A percentile compares a stretch with the other conserved stretches of the same genome.
Conservation (phyloP, 164 flowering plant genomes). For the Liquidambar formosana region DNA sequence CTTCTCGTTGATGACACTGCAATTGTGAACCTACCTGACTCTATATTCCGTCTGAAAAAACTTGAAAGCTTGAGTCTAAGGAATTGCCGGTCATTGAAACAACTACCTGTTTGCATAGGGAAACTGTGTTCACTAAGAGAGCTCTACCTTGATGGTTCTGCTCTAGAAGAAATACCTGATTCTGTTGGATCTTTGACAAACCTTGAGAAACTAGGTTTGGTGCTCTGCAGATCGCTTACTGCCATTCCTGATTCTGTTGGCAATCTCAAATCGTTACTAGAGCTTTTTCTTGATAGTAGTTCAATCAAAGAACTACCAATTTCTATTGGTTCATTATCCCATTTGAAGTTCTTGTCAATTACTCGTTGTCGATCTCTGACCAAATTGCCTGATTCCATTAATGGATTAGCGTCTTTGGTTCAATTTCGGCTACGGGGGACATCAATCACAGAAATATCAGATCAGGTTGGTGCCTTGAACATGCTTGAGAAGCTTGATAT, state of each 20-base stretch:
- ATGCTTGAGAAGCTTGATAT: slow-evolving; percentile 34
- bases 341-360: slow-evolving; percentile 32
- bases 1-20: slow-evolving; percentile 41
- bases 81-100: slow-evolving; percentile 27
- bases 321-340: slow-evolving; percentile 32
- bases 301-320: slow-evolving; percentile 35
- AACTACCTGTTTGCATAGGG: slow-evolving; percentile 33
- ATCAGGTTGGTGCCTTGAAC: slow-evolving; percentile 36
- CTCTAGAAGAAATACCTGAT: slow-evolving; percentile 31
- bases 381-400: slow-evolving; percentile 40
- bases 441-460: slow-evolving; percentile 31
- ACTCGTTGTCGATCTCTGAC: slow-evolving; percentile 22
- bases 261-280: slow-evolving; percentile 27
- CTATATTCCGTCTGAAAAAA: slow-evolving; percentile 34
- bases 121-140: slow-evolving; percentile 32
- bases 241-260: slow-evolving; percentile 40
- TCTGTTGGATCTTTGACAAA: slow-evolving; percentile 34
- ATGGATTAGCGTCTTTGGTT: slow-evolving; percentile 30
- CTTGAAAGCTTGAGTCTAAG: slow-evolving; percentile 40
- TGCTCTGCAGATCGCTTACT: slow-evolving; percentile 34
- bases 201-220: slow-evolving; percentile 39
- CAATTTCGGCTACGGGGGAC: slow-evolving; percentile 27
- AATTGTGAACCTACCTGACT: slow-evolving; percentile 35
- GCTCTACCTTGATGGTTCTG: slow-evolving; percentile 28
- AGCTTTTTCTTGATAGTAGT: slow-evolving; percentile 20